Evolutionary conservation across 2,329 filamentous ascomycete species (phyloP).

Genomic region (Chaetomiaceae sp.): DNA sequence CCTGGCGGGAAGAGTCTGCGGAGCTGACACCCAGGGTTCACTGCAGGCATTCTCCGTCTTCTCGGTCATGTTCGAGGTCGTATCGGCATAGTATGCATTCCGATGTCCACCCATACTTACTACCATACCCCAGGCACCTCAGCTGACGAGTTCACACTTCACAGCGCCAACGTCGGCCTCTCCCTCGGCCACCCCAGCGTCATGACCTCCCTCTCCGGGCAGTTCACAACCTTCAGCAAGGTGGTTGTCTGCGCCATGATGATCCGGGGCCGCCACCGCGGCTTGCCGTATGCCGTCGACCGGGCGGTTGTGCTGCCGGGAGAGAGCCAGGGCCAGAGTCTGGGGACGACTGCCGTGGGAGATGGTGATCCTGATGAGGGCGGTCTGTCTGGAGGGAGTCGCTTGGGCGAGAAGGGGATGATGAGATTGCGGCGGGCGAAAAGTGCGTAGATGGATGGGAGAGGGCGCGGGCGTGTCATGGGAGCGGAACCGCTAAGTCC

Average conservation of each 20-base stretch:
- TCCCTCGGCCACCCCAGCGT: slow-evolving; percentile 73
- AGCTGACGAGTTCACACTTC: background rate
- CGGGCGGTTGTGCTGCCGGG: slow-evolving; percentile 54
- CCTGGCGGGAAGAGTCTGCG: too few relatives aligned
- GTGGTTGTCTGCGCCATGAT: slow-evolving; percentile 65
- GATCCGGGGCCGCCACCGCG: slow-evolving; percentile 63
- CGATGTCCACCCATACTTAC: background rate
- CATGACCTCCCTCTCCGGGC: slow-evolving; percentile 74
- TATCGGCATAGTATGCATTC: slow-evolving; percentile 63
- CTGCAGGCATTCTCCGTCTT: slow-evolving; percentile 43
- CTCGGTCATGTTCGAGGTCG: slow-evolving; percentile 72
- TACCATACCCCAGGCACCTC: background rate
- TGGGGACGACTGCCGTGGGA: too few relatives aligned
- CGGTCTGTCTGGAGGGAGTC: too few relatives aligned
- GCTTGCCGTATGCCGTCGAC: slow-evolving; percentile 61
- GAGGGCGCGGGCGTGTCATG: too few relatives aligned
- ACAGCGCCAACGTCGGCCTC: slow-evolving; percentile 76
- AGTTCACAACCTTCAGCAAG: slow-evolving; percentile 72
- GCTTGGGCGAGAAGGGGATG: too few relatives aligned
- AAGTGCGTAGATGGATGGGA: too few relatives aligned
- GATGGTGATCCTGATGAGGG: too few relatives aligned
- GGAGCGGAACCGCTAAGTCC: too few relatives aligned
- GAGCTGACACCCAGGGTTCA: background rate
- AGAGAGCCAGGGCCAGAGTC: slow-evolving; percentile 33
- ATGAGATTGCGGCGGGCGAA: too few relatives aligned